Base-by-base conservation (phyloP, 306 rosid species). In the Trichosanthes cucumerina region DNA sequence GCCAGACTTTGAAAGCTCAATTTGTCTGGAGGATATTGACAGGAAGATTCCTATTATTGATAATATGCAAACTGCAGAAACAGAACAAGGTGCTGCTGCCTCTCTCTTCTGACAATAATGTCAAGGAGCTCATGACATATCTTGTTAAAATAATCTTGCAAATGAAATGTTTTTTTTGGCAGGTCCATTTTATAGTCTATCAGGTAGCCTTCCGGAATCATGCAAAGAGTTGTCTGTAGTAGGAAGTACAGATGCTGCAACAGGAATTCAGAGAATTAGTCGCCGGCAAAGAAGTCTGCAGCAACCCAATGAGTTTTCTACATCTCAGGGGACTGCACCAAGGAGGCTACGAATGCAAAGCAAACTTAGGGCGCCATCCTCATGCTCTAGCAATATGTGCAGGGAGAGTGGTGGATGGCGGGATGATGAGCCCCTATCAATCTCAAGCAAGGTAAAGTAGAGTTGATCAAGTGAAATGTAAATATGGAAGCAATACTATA, bases 341-440 rank as follows among this genome's bases (percentile, higher is more conserved):
- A 92, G 96, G 86, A 88, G 98, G 85, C 2, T 92, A 58, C 87
- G 78, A 16, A 73, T 91, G 72, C 38, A 36, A 72, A 7, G 34
- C 11, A 77, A 47, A 57, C 53, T 80, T 60, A 77, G 63, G 34
- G 38, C 12, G 70, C 47, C 1, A 18, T 18, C 82, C 24, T 49
- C n/a, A 49, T 16, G 1, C 68, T 81, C 88, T 79, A 19, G 77
- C 31, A 62, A 75, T 50, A 63, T 54, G 3, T 6, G 59, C 21
- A 33, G 69, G n/a, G 75, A n/a, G 50, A 19, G 16, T 47, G 78
- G 21, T 15, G 34, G 46, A 46, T 11, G 23, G 78, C 78, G 65
- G 34, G 87, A 87, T 62, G 82, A 78, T 54, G 85, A 85, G 71
- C 82, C 81, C 52, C 90, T 79, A 84, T 81, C 87, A 83, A 13